Base-by-base conservation (phyloP, 202 grass and related monocot species). In the Cymbopogon flexuosus region DNA sequence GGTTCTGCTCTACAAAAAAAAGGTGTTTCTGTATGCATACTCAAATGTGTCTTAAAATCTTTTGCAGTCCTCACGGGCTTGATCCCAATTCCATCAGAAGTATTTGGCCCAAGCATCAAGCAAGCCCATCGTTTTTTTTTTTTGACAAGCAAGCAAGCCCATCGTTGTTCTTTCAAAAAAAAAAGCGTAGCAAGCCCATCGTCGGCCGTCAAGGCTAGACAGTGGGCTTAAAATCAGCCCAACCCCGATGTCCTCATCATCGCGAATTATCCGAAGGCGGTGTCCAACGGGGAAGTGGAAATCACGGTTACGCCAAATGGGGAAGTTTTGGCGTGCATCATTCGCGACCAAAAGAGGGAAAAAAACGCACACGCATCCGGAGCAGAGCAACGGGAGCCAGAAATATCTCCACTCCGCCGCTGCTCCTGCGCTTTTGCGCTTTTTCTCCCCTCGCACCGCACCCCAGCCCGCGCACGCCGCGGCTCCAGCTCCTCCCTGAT, bases 381-480 rank as follows among this genome's bases (percentile, higher is more conserved):
- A 76, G 51, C 61, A 31, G 52, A 56, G 76, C 43, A 56, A 65
- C 63, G 10, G 62, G 35, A 54, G 19, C 27, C 70, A 88, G 77
- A 88, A 84, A n/a, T n/a, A n/a, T n/a, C n/a, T n/a, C n/a, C n/a
- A n/a, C n/a, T n/a, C n/a, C n/a, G n/a, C n/a, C 24, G 14, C 61
- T 58, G 57, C 84, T 62, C 40, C 40, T 81, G 27, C 78, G 54
- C 76, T 84, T 88, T 80, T 88, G 86, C 81, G 8, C 86, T 58
- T 71, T 81, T 68, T 47, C 3, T 8, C 3, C 66, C 35, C 37
- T 22, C 21, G 12, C n/a, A 22, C 33, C 18, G 21, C 54, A 9
- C 54, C 13, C n/a, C n/a, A n/a, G n/a, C n/a, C n/a, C n/a, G n/a
- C n/a, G n/a, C n/a, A n/a, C n/a, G n/a, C n/a, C n/a, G n/a, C n/a